Evolutionary conservation across 768 basidiomycete genomes (phyloP).

Genomic region (Trametes sanguinea): DNA sequence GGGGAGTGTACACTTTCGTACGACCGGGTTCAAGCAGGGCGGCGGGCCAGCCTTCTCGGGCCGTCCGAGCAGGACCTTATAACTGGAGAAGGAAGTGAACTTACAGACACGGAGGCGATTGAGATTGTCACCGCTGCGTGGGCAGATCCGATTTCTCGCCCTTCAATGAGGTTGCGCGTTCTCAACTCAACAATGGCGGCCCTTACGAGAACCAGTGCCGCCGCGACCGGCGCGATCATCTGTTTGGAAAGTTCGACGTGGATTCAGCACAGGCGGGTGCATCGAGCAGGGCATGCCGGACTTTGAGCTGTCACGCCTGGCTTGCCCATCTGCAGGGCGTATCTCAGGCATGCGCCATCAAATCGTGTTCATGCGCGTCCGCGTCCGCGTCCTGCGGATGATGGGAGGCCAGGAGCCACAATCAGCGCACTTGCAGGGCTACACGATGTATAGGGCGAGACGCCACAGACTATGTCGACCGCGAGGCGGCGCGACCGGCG

Average conservation of each 20-base stretch:
- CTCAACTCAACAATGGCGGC: neutral
- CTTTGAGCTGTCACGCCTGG: neutral
- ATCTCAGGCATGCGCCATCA: conserved; percentile 1
- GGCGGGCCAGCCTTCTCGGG: conserved; percentile 9
- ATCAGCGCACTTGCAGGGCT: neutral
- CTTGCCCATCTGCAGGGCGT: neutral
- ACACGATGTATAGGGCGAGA: conserved; percentile 5
- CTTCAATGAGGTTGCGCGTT: neutral
- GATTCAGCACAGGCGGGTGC: neutral
- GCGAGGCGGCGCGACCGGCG: conserved; percentile 4
- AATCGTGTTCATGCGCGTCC: neutral
- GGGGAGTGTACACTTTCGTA: conserved; percentile 13
- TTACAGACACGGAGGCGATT: neutral
- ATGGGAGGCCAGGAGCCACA: neutral
- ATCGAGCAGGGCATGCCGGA: neutral
- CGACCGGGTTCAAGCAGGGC: conserved; percentile 17
- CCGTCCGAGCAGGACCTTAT: conserved; percentile 8
- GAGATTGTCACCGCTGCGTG: conserved; percentile 4
- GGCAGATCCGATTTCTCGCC: conserved; percentile 10
- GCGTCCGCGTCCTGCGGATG: neutral
- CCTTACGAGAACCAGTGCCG: neutral
- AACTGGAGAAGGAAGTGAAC: conserved; percentile 1
- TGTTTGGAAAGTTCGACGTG: conserved; percentile 5
- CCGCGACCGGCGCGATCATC: conserved; percentile 1
- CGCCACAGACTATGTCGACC: neutral